Percentiles rank a stretch among this genome's conserved stretches.
Conservation (phyloP, 2,329 filamentous ascomycete genomes). For the Aspergillus quadrilineatus region DNA sequence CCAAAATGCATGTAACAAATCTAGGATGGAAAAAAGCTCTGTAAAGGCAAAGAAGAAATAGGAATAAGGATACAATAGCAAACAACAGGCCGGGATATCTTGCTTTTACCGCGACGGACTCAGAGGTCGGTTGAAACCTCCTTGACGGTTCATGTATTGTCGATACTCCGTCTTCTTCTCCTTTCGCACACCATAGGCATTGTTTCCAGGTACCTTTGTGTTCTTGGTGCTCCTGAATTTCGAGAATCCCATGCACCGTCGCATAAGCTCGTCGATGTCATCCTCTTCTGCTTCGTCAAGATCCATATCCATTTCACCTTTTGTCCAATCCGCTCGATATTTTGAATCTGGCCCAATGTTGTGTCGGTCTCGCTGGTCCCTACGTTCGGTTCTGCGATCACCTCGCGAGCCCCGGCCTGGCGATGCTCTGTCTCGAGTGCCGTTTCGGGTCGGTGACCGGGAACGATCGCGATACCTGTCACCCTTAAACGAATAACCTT, state of each 20-base stretch:
- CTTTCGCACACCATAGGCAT: constrained; percentile 77
- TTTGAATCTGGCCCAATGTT: constrained; percentile 27
- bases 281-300: constrained; percentile 59
- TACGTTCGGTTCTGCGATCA: constrained; percentile 34
- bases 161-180: constrained; percentile 94
- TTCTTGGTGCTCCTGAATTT: constrained; percentile 84
- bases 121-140: constrained; percentile 52
- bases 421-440: constrained; percentile 35
- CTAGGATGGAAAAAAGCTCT: constrained; percentile 15
- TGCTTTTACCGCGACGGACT: constrained; percentile 42
- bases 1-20: constrained; percentile 29
- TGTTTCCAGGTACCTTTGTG: constrained; percentile 84
- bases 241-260: constrained; percentile 85
- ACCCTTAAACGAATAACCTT: constrained; percentile 32
- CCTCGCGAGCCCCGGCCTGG: constrained; percentile 36
- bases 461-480: constrained; percentile 39
- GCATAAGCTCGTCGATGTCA: constrained; percentile 70
- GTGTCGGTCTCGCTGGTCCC: constrained; percentile 25
- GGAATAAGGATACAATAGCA: constrained; percentile 8
- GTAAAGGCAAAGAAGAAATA: constrained; percentile 8
- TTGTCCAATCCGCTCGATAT: constrained; percentile 20
- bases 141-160: constrained; percentile 77
- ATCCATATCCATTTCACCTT: constrained; percentile 38
- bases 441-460: constrained; percentile 38
- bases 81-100: neutral